Base-by-base conservation (phyloP, 257 asterid genomes). In the Scutellaria galericulata region DNA sequence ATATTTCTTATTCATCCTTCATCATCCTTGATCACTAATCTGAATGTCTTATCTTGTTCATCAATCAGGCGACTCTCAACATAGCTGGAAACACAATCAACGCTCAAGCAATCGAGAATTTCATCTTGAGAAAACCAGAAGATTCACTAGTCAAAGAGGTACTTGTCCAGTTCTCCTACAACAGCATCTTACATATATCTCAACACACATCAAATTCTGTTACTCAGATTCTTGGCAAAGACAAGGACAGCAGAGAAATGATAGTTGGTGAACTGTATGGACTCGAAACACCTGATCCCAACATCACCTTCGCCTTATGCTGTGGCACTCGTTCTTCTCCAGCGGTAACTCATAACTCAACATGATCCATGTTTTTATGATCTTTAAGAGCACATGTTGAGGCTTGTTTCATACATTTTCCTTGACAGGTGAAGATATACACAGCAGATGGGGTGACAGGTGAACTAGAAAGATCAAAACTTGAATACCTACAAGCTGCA, bases 301-400 rank as follows among this genome's bases (percentile, higher is more conserved):
- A 93, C 72, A 78, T 89, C 79, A 78, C 78, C 5, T 93, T 93
- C 75, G 97, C 96, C 61, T 70, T 90, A 71, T 93, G 98, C 71
- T 84, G 96, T 52, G 97, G 96, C 44, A 89, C 97, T 8, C 92
- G 85, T 62, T 93, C 98, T 12, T 93, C 98, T 67, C 98, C 98
- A 0, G 97, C 98, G 1, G 98, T 92, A 79, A 85, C 18, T 7
- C 7, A 7, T 87, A 60, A n/a, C 9, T 22, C 37, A 41, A 24
- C 14, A 11, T 18, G 6, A 3, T 11, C 7, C 11, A 35, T 14
- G 5, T 4, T 14, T 62, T 35, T 31, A 11, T n/a, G 31, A 40
- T 41, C 4, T 7, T 15, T 0, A 7, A 37, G 5, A 6, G 50
- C 12, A 2, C 15, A 7, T 18, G n/a, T 5, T 70, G 9, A 2